These are phyloP conservation scores for Erythrophleum ivorense DNA, from an alignment of 331 rosid species.

Conservation along the genomic window DNA sequence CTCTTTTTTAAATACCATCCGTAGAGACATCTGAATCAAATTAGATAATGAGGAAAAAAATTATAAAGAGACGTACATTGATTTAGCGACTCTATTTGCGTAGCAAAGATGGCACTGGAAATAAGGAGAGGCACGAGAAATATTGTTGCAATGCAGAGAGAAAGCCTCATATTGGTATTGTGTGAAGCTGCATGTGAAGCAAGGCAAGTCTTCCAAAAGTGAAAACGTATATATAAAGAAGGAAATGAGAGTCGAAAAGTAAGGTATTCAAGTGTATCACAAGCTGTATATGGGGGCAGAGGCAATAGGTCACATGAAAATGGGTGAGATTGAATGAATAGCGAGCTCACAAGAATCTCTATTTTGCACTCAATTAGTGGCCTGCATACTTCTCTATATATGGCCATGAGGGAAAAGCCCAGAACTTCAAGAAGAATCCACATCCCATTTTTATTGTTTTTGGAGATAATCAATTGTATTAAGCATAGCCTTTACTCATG, in stretches of 20 bases:
- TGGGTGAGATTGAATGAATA: constrained; percentile 30
- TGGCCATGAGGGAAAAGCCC: not conserved
- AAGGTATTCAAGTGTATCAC: constrained; percentile 46
- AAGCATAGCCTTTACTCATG: not conserved
- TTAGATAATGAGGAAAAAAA: too few relatives aligned
- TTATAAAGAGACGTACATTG: too few relatives aligned
- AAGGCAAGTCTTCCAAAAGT: not conserved
- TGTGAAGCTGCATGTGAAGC: not conserved
- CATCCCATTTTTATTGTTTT: not conserved
- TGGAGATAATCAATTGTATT: not conserved
- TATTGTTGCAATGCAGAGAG: constrained; percentile 8
- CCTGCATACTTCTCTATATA: not conserved
- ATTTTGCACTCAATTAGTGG: constrained; percentile 27
- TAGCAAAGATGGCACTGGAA: not conserved
- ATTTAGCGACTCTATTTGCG: too few relatives aligned
- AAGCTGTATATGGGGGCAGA: constrained; percentile 31
- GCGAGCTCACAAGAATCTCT: constrained; percentile 46
- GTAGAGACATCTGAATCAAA: too few relatives aligned
- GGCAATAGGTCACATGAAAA: constrained; percentile 45
- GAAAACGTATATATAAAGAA: not conserved
- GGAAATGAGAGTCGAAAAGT: not conserved
- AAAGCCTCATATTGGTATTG: constrained; percentile 29
- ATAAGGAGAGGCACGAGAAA: constrained; percentile 27
- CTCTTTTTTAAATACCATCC: too few relatives aligned
- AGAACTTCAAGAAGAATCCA: not conserved